Evolutionary conservation across 2,329 filamentous ascomycete species (phyloP), one percentile per base, ranked within the genome.

Genomic region (Botrytis squamosa): DNA sequence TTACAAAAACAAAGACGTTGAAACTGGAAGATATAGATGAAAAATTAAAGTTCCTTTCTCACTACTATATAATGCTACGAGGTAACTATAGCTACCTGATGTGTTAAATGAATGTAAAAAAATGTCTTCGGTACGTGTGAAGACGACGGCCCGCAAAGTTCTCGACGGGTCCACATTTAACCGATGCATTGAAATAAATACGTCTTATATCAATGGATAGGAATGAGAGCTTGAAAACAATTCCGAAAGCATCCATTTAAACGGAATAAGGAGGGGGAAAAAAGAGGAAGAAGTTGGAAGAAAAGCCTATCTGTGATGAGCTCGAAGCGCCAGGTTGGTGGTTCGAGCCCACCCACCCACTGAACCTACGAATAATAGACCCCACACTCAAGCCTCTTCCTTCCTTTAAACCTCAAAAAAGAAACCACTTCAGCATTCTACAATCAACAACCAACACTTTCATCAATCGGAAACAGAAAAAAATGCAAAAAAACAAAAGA

Each of bases 401-500:
- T 57, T 8, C 8, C 12, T 57, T 33, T 18, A 16, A 18, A 57
- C 14, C 6, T 3, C 4, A 20, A 57, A 57, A 57, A 29, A 7
- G 12, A 1, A 29, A 16, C 16, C 29, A 57, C 16, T 25, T 33
- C 8, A 3, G 8, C 10, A 14, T n/a, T 52, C 16, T 44, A 44
- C 16, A 44, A 18, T 6, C 42, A 44, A 44, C 42, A 44, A 44
- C 42, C 42, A 42, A 3, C 42, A 44, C n/a, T 1, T 57, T 8
- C 7, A 57, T 16, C 1, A 6, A 29, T 0, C 3, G 25, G 0
- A 29, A 29, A 29, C 8, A 3, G 3, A 1, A 29, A 29, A 29
- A 18, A n/a, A 29, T 5, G 0, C 0, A 4, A 25, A 60, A 65
- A 46, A 46, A 9, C 2, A 2, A 52, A 12, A 2, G 2, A 9